Conservation (phyloP, 2,329 filamentous ascomycete species). For the Cercospora sp. region DNA sequence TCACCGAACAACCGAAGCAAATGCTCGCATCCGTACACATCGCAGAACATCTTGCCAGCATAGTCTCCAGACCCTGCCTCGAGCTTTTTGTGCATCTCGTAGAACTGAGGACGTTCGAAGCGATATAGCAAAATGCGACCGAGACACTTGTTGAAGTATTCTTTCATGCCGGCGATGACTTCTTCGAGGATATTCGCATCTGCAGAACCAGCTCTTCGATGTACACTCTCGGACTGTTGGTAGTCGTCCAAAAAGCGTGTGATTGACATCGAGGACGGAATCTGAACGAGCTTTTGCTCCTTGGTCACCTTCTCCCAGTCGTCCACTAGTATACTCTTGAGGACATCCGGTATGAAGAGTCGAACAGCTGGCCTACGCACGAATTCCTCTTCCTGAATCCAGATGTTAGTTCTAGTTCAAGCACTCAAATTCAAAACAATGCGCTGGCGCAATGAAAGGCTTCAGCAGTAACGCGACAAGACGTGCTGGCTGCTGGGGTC, state of each 20-base stretch:
- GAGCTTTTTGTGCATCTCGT: conserved; percentile 72
- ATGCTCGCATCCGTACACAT: conserved; percentile 92
- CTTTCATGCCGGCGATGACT: conserved; percentile 78
- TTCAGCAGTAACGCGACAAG: not conserved
- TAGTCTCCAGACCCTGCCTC: conserved; percentile 59
- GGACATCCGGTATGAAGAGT: conserved; percentile 79
- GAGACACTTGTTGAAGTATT: conserved; percentile 91
- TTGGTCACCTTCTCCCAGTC: conserved; percentile 99
- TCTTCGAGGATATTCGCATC: conserved; percentile 87
- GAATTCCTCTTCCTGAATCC: conserved; percentile 83
- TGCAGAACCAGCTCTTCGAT: conserved; percentile 64
- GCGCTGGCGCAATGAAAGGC: not conserved
- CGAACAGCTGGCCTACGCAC: conserved; percentile 81
- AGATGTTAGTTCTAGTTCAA: conserved; percentile 12
- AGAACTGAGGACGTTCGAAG: conserved; percentile 88
- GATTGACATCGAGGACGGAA: conserved; percentile 76
- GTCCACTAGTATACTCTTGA: conserved; percentile 91
- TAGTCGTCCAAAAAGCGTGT: conserved; percentile 80
- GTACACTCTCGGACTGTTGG: conserved; percentile 70
- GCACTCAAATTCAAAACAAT: not conserved
- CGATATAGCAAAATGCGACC: conserved; percentile 89
- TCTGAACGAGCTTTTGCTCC: conserved; percentile 81
- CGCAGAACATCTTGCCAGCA: conserved; percentile 69
- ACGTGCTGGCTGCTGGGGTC: not conserved
- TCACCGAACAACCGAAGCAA: conserved; percentile 83